Evolutionary conservation across 1,284 basidiomycete genomes (phyloP), one percentile per base, ranked within the genome.

Genomic region (Sparassis latifolia): DNA sequence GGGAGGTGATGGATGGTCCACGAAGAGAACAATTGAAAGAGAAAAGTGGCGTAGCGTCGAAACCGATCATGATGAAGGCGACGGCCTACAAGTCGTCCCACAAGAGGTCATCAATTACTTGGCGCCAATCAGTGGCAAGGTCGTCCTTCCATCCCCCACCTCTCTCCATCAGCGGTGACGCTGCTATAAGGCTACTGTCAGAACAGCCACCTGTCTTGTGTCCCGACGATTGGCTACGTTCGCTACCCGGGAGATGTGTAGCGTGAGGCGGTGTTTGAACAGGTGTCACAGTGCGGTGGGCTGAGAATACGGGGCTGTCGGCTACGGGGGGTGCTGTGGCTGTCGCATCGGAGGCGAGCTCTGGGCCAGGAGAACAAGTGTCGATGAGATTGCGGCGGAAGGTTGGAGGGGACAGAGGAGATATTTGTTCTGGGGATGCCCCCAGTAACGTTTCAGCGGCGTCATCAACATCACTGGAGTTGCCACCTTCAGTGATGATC

Each of bases 301-400:
- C 12, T 2, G 45, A 32, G 20, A 44, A 44, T 30, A 42, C 44
- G 40, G 57, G 53, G 32, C 62, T 62, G 10, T 66, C 64, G 31
- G 64, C 63, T 32, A 70, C 65, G n/a, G 69, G 62, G 39, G 62
- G 64, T 27, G 70, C 66, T 20, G 1, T 20, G 54, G 76, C 61
- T 29, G 73, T 74, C 47, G 77, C 67, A 61, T 74, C 73, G 2
- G 75, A 74, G 49, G 72, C 69, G 40, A 56, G 50, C 29, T 38
- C 42, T 49, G 47, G 62, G 60, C 54, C 54, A 47, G 31, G 56
- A 52, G 33, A 51, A 33, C 12, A 54, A 35, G 42, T 31, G 37
- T 40, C 29, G 4, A 32, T 39, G 12, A 48, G 33, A 6, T 48
- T 32, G 7, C 20, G 43, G 31, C 39, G 32, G 20, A 30, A 40